phyloP scores from a whole-genome alignment of 108 stramenopile species.

The Skeletonema grethae region DNA sequence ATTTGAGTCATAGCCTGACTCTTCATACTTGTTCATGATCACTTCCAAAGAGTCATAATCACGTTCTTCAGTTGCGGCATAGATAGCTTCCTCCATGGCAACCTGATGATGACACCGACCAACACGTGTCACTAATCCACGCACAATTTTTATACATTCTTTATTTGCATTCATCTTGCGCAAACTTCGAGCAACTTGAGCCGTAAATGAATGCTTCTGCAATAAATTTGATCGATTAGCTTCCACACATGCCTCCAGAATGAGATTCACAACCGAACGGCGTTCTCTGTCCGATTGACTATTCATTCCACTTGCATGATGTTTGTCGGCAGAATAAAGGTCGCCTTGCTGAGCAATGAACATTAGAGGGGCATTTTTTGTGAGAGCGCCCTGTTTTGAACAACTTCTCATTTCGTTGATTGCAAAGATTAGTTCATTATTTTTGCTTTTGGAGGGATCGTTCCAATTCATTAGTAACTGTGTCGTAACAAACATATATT shows the following conservation, averaged over 20 bases:
- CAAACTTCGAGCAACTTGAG: conserved; percentile 37
- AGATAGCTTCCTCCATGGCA: conserved; percentile 42
- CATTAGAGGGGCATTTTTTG: conserved; percentile 45
- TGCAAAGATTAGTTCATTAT: conserved; percentile 63
- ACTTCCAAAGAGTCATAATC: conserved; percentile 29
- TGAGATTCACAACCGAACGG: conserved; percentile 29
- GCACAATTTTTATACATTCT: conserved; percentile 35
- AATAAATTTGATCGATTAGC: conserved; percentile 38
- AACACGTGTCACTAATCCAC: conserved; percentile 21
- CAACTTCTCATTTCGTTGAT: conserved; percentile 57
- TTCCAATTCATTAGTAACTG: conserved; percentile 81
- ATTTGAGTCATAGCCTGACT: conserved; percentile 27
- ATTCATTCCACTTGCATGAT: neutral
- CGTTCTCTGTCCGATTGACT: conserved; percentile 22
- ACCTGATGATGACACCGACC: conserved; percentile 26
- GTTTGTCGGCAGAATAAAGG: conserved; percentile 10
- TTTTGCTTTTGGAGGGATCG: conserved; percentile 54
- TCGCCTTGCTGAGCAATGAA: conserved; percentile 45
- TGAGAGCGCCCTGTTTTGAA: conserved; percentile 33
- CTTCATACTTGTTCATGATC: conserved; percentile 23
- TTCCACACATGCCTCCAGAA: conserved; percentile 46
- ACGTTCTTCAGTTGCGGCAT: conserved; percentile 29
- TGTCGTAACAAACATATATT: neutral
- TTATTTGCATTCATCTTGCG: conserved; percentile 38
- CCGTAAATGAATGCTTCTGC: conserved; percentile 30